Evolutionary conservation across 176 grass and related monocot genomes (phyloP).

Genomic region (Phragmites australis): DNA sequence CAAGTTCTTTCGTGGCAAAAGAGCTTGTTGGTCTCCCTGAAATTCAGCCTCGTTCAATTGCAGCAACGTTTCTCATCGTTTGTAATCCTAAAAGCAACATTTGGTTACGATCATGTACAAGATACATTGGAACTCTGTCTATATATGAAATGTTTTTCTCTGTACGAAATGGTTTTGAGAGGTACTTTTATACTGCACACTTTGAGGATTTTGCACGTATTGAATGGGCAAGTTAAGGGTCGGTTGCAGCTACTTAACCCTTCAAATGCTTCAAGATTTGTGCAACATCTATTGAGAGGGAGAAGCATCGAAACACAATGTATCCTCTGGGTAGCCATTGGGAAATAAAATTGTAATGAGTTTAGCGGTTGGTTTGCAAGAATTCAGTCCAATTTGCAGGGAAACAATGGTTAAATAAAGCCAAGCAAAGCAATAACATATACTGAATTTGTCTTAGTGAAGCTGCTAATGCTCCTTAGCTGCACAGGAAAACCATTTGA

Average conservation of each 20-base stretch:
- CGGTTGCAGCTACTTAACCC: background rate
- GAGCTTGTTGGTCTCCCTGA: background rate
- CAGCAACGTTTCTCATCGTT: background rate
- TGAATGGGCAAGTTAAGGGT: background rate
- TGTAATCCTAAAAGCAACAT: slow-evolving; percentile 29
- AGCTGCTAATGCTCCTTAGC: too few relatives aligned
- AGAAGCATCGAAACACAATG: background rate
- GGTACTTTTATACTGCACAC: background rate
- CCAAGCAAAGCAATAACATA: too few relatives aligned
- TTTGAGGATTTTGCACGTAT: background rate
- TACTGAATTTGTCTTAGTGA: too few relatives aligned
- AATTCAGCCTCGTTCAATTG: background rate
- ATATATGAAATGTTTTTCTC: background rate
- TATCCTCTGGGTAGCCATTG: background rate
- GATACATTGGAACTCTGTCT: background rate
- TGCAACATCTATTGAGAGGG: background rate
- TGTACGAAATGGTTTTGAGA: background rate
- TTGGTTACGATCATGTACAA: background rate
- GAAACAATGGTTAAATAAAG: too few relatives aligned
- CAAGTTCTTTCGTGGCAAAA: background rate
- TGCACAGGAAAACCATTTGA: too few relatives aligned
- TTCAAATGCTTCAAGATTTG: background rate
- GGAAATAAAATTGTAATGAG: too few relatives aligned
- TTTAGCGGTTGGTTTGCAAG: too few relatives aligned
- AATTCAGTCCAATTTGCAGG: too few relatives aligned